phyloP scores from a whole-genome alignment of 2,329 filamentous ascomycete genomes.

The Sclerotinia spermophila region DNA sequence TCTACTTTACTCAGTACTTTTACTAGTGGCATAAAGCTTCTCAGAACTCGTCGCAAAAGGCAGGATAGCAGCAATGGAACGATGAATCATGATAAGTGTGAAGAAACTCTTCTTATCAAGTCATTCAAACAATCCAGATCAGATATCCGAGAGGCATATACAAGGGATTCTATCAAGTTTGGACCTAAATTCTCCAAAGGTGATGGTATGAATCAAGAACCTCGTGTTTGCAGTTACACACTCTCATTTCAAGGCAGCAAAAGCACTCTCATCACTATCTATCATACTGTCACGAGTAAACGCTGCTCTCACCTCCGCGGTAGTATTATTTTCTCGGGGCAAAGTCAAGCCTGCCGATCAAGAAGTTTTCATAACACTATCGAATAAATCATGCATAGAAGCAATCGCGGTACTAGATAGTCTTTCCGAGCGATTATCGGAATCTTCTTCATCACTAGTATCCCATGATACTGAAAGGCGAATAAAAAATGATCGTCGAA shows the following conservation, averaged over 20 bases:
- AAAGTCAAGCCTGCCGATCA: conserved; percentile 43
- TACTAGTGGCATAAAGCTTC: conserved; percentile 34
- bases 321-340: conserved; percentile 39
- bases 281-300: conserved; percentile 44
- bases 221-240: conserved; percentile 4
- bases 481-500: background rate
- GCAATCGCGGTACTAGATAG: conserved; percentile 48
- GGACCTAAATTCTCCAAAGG: conserved; percentile 46
- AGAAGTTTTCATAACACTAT: conserved; percentile 46
- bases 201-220: conserved; percentile 42
- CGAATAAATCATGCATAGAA: conserved; percentile 46
- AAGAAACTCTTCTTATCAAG: conserved; percentile 40
- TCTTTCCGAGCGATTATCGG: conserved; percentile 41
- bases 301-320: conserved; percentile 42
- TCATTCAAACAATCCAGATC: conserved; percentile 31
- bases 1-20: conserved; percentile 47
- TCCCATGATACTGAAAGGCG: background rate
- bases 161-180: conserved; percentile 40
- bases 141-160: conserved; percentile 44
- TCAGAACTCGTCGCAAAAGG: conserved; percentile 41
- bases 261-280: conserved; percentile 33
- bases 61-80: conserved; percentile 15
- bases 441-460: conserved; percentile 25
- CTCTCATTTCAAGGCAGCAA: conserved; percentile 22
- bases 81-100: background rate